A percentile compares a stretch with the other conserved stretches of the same genome.
Evolutionary conservation across 2,329 filamentous ascomycete genomes (phyloP).

Genomic region (Claviceps arundinis): DNA sequence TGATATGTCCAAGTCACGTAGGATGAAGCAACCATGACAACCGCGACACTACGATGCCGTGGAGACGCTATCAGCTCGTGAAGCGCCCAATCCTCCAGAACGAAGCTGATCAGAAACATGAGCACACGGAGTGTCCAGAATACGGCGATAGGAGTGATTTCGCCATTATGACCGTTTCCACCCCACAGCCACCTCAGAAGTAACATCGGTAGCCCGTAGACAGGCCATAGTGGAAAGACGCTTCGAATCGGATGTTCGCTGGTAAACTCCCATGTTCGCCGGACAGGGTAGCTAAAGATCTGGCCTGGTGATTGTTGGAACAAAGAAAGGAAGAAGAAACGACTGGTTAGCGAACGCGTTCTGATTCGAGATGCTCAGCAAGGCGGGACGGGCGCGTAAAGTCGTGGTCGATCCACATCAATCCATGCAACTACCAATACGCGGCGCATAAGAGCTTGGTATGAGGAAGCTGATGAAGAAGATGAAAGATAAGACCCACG

Average conservation of each 20-base stretch:
- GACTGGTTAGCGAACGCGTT: background rate
- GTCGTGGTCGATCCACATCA: background rate
- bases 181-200: constrained; percentile 86
- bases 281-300: constrained; percentile 83
- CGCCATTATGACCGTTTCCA: constrained; percentile 62
- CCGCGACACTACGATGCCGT: constrained; percentile 56
- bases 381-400: background rate
- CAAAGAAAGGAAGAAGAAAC: background rate
- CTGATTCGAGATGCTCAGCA: background rate
- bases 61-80: constrained; percentile 75
- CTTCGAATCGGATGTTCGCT: constrained; percentile 80
- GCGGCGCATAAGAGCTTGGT: background rate
- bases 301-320: constrained; percentile 44
- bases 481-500: background rate
- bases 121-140: constrained; percentile 81
- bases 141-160: constrained; percentile 70
- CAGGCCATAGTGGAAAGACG: constrained; percentile 90
- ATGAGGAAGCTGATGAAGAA: background rate
- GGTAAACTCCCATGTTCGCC: constrained; percentile 92
- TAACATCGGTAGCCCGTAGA: constrained; percentile 89
- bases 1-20: constrained; percentile 99
- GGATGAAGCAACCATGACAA: constrained; percentile 80
- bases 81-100: constrained; percentile 94
- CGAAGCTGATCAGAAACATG: constrained; percentile 93
- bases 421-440: background rate